These are phyloP conservation scores for Beauveria varroae DNA, from an alignment of 2,329 filamentous ascomycete genomes.

Conservation along the genomic window DNA sequence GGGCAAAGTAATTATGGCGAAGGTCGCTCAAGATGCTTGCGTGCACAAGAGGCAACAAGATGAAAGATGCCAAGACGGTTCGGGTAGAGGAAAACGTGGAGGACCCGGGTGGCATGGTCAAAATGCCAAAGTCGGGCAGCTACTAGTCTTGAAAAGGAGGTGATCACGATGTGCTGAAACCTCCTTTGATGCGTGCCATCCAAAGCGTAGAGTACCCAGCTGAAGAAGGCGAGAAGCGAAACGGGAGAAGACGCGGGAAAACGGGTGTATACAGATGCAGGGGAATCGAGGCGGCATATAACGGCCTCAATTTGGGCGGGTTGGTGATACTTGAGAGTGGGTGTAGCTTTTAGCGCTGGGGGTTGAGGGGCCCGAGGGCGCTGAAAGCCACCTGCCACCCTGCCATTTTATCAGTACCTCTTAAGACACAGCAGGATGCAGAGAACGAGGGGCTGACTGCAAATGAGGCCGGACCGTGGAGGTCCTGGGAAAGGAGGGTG, in stretches of 20 bases:
- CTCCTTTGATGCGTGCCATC: conserved; percentile 33
- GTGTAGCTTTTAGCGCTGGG: conserved; percentile 6
- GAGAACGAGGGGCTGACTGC: background rate
- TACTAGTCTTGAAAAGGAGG: conserved; percentile 24
- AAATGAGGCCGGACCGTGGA: background rate
- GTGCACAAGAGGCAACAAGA: conserved; percentile 22
- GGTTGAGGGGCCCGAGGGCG: background rate
- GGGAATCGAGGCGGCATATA: conserved; percentile 7
- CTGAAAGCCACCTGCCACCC: background rate
- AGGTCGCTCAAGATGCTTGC: conserved; percentile 18
- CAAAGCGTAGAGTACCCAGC: background rate
- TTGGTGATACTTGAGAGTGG: conserved; percentile 5
- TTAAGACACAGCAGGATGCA: background rate
- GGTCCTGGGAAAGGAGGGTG: background rate
- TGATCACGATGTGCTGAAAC: conserved; percentile 28
- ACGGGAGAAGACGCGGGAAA: background rate
- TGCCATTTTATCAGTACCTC: background rate
- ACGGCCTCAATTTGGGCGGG: background rate
- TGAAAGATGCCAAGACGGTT: conserved; percentile 20
- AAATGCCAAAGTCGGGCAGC: conserved; percentile 17
- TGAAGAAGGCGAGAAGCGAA: background rate
- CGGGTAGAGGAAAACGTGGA: conserved; percentile 20
- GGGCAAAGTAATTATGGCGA: conserved; percentile 19
- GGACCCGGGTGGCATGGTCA: conserved; percentile 34
- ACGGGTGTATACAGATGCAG: background rate